Evolutionary conservation across 2,329 filamentous ascomycete genomes (phyloP).

Genomic region (Penicillium occitanis): DNA sequence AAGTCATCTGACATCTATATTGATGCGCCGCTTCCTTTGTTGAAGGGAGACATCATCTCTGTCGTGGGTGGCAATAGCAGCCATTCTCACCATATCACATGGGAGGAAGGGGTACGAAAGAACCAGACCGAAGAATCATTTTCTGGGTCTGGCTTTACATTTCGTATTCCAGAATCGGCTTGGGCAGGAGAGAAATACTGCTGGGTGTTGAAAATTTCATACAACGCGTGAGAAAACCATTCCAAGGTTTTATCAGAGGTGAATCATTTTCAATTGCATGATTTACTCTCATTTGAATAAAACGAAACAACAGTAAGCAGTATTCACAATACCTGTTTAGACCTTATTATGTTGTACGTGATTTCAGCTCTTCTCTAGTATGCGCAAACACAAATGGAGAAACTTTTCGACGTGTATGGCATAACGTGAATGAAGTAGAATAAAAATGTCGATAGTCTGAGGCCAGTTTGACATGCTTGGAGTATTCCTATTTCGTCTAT

Average conservation of each 20-base stretch:
- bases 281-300: no score
- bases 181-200: conserved; percentile 13
- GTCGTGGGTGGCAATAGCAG: neutral
- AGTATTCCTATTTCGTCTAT: neutral
- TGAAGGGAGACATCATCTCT: conserved; percentile 9
- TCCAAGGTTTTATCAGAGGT: neutral
- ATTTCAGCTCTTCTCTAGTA: neutral
- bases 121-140: neutral
- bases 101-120: neutral
- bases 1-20: conserved; percentile 6
- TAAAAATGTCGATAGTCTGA: neutral
- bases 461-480: neutral
- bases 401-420: no score
- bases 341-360: neutral
- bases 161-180: neutral
- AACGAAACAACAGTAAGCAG: neutral
- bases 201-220: conserved; percentile 19
- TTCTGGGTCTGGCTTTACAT: neutral
- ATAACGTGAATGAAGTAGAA: neutral
- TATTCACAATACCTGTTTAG: neutral
- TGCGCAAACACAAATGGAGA: neutral
- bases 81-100: neutral
- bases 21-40: conserved; percentile 14
- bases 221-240: neutral
- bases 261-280: no score